Evolutionary conservation across 257 asterid genomes (phyloP).

Genomic region (Capsicum pubescens): DNA sequence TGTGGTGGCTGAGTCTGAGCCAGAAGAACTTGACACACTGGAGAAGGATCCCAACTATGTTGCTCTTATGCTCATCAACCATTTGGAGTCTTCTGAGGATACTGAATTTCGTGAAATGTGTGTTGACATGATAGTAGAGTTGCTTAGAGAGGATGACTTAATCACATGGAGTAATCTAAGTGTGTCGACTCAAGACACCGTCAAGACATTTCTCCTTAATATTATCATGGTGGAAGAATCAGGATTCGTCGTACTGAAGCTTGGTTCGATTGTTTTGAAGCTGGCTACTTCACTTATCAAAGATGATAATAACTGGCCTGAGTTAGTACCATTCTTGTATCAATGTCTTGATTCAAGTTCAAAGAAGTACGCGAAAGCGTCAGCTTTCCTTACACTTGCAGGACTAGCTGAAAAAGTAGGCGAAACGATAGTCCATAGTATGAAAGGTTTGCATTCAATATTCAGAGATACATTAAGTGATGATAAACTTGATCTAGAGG

Average conservation of each 20-base stretch:
- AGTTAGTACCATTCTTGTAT: constrained; percentile 81
- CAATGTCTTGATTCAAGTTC: constrained; percentile 76
- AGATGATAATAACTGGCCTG: constrained; percentile 86
- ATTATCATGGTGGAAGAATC: constrained; percentile 67
- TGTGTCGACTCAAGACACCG: constrained; percentile 56
- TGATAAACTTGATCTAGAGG: constrained; percentile 55
- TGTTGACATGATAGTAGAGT: constrained; percentile 72
- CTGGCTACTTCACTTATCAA: constrained; percentile 74
- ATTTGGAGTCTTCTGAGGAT: constrained; percentile 54
- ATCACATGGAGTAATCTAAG: constrained; percentile 72
- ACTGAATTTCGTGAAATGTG: constrained; percentile 74
- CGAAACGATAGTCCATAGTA: constrained; percentile 62
- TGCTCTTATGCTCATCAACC: constrained; percentile 63
- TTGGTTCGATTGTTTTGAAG: too few species aligned
- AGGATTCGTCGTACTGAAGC: constrained; percentile 38
- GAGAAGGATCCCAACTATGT: not conserved
- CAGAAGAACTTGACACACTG: too few species aligned
- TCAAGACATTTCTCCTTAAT: constrained; percentile 55
- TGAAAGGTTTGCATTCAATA: constrained; percentile 72
- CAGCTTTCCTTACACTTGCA: constrained; percentile 73
- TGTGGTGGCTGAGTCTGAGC: too few species aligned
- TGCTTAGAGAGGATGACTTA: constrained; percentile 63
- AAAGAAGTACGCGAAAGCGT: constrained; percentile 59
- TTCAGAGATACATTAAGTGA: constrained; percentile 59
- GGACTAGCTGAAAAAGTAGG: constrained; percentile 79